Base-by-base conservation (phyloP, 2,329 filamentous ascomycete genomes). In the Cladosporium sp. region DNA sequence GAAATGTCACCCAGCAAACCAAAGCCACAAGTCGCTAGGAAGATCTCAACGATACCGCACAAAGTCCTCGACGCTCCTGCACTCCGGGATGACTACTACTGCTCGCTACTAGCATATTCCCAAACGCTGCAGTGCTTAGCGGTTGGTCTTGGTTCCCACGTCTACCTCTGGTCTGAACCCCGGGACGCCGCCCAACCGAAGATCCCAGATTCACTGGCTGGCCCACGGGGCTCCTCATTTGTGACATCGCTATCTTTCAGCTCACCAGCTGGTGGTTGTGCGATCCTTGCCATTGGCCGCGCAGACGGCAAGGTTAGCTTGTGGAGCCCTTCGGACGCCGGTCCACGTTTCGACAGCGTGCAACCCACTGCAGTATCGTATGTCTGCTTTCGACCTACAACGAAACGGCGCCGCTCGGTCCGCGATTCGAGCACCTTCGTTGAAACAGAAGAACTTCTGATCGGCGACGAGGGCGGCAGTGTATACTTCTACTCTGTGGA, bases 71-170 rank as follows among this genome's bases (percentile, higher is more conserved):
- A 96, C 70, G 92, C 92, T 7, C 90, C 91, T 2, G 82, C 83
- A 45, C 75, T 97, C 13, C 83, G 89, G 51, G 90, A 97, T 61
- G 92, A 99, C 68, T 99, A 91, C 67, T 99, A 99, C 67, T 96
- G 90, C 70, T 93, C 91, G 0, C 78, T 91, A 2, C 77, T 99
- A 48, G 89, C 93, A 8, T 97, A 96, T 67, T 95, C 86, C 0
- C 69, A 79, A 36, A 86, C 81, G 7, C 80, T 83, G 44, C 80
- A 86, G 47, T 88, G 85, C 12, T 78, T 99, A 13, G 92, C 89
- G 17, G 88, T 97, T 15, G 92, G 89, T 0, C 76, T 97, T 12
- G 85, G 85, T 0, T 83, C 85, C 48, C 76, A 84, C 30, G 80
- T 99, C 4, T 96, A 95, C 66, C 80, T 88, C 4, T 99, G 92